Percentiles rank a stretch among this genome's conserved stretches.
Evolutionary conservation across 2,329 filamentous ascomycete genomes (phyloP).

Genomic region (Sporothrix mexicana): DNA sequence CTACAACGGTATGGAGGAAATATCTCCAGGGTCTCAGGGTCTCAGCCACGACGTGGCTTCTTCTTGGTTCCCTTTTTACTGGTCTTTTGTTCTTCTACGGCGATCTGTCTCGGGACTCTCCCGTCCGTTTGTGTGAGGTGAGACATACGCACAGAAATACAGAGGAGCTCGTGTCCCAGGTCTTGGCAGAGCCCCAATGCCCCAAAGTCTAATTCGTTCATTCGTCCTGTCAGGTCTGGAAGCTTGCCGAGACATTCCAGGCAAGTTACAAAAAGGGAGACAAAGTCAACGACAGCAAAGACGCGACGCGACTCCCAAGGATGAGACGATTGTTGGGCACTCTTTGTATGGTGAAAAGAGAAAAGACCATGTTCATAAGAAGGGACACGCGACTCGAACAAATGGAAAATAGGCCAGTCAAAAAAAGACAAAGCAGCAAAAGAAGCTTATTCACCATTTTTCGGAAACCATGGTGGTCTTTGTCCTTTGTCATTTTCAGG

Average conservation of each 20-base stretch:
- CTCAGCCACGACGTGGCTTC: neutral
- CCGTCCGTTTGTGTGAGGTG: neutral
- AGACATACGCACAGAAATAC: neutral
- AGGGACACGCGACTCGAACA: neutral
- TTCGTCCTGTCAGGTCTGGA: neutral
- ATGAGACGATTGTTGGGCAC: neutral
- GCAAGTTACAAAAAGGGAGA: conserved; percentile 1
- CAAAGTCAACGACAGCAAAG: neutral
- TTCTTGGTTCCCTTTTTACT: neutral
- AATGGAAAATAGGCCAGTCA: neutral
- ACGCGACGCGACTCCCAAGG: neutral
- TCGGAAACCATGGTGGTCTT: neutral
- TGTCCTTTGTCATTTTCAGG: too few relatives aligned
- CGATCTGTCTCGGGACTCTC: neutral
- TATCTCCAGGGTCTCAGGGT: neutral
- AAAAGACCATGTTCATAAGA: neutral
- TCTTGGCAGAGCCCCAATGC: neutral
- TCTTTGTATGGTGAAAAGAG: neutral
- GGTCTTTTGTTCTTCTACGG: neutral
- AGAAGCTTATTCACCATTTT: neutral
- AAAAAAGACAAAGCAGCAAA: neutral
- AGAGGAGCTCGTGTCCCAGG: too few relatives aligned
- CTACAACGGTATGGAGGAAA: too few relatives aligned
- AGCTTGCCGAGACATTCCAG: neutral
- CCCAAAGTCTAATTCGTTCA: neutral